Evolutionary conservation across 192 early-diverging fungal genomes (phyloP), one percentile per base, ranked within the genome.

Genomic region (Geranomyces michiganensis): DNA sequence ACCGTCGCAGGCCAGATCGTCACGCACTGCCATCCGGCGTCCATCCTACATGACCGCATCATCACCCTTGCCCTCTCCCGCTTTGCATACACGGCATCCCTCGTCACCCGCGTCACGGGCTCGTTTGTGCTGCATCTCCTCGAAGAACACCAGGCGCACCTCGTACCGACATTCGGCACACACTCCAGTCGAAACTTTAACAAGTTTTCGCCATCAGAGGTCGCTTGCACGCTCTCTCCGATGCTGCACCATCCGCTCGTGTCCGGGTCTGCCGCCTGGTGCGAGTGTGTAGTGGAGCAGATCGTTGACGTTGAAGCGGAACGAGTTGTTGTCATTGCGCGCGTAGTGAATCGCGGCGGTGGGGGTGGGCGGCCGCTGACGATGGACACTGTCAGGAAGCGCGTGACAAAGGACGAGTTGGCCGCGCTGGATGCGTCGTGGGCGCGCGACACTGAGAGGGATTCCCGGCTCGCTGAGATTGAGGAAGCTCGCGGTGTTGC

Each of bases 71-170:
- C 51, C 51, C 51, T 53, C 7, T 53, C 51, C 19, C 19, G 24
- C n/a, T 53, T 53, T 26, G 24, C 19, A n/a, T 53, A 53, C 51
- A 53, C 51, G 4, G 51, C 51, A 53, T 26, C 19, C 7, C 51
- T 53, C 17, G 51, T 53, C 6, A 26, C 51, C 17, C 51, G 51
- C 51, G n/a, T 24, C 51, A 53, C 51, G 7, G n/a, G 51, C 24
- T n/a, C 51, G 51, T 53, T 53, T 53, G 51, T 53, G 7, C 51
- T 53, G 51, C 51, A 53, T 15, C 24, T 53, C n/a, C 24, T 53
- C n/a, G 51, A 53, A 53, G 51, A 53, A 15, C 51, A 53, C 51
- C 51, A 53, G 24, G 51, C 51, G 7, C 51, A 53, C 15, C 51
- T 53, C 6, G 51, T 53, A 17, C 51, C 51, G 3, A n/a, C 24